Evolutionary conservation across 2,329 filamentous ascomycete genomes (phyloP), one percentile per base, ranked within the genome.

Genomic region (Bertia moriformis): DNA sequence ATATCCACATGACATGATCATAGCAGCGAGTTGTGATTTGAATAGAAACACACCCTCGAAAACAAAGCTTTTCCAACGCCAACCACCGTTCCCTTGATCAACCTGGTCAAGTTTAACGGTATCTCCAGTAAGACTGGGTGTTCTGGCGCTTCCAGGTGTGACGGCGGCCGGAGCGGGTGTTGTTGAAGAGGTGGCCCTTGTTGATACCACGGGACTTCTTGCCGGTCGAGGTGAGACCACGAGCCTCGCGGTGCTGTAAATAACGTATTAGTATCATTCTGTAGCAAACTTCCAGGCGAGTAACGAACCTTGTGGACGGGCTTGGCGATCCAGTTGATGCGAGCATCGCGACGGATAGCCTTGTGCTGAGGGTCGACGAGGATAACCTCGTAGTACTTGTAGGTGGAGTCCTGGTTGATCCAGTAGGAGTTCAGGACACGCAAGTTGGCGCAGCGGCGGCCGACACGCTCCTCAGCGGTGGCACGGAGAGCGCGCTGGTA

Each of bases 111-210:
- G 42, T 49, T 70, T 84, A 94, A 71, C 88, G 79, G 84, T 95
- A 95, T 68, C 88, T 80, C 88, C 89, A 95, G 66, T 94, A 85
- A 59, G 84, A 93, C 65, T 94, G 81, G 67, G 89, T 98, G 83
- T 98, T 98, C 78, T 94, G 87, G 66, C 84, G 79, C 85, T 94
- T 94, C 93, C 91, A 98, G 66, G 89, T 98, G 87, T 98, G 95
- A 77, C 93, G 89, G 68, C 91, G 80, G 60, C 91, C 91, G 57
- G 87, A 84, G 55, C 73, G 75, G 67, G 91, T 98, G 78, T 98
- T 94, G 86, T 89, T 94, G 87, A 85, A 98, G 61, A 83, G 78
- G 73, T 96, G 89, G 57, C 91, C 91, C 80, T 94, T 94, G 82
- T 91, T 91, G 72, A 98, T 83, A 71, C 93, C 91, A 67, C 91